Evolutionary conservation across 164 flowering plant species (phyloP), one percentile per base, ranked within the genome.

Genomic region (Chimonanthus salicifolius): DNA sequence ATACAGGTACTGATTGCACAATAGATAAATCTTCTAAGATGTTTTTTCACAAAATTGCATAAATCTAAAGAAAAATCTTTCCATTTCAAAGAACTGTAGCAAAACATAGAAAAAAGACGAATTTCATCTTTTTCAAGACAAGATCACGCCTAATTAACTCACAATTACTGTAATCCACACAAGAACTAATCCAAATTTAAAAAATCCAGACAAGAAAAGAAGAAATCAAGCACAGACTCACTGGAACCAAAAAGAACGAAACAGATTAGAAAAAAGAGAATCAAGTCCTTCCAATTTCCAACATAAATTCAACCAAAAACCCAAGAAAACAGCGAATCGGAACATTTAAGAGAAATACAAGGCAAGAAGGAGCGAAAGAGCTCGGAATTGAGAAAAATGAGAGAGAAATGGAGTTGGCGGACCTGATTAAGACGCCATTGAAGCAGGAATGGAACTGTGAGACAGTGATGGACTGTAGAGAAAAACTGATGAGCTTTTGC

Each of bases 361-460:
- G 3, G 45, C 47, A 5, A 4, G n/a, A 44, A 66, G 11, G 6
- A 65, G 47, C 47, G 68, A 65, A 65, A 44, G 43, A 47, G 44
- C 16, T 3, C 8, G 11, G 47, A 44, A 65, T 43, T 65, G 47
- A 47, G 13, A 6, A 47, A 65, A 65, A 33, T 15, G 48, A 45
- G 15, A 66, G 48, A 66, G 49, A 66, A 44, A 45, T 44, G 4
- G 48, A 44, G 68, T 66, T 66, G 47, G 6, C 48, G 47, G 46
- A 66, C 68, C 68, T 66, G 68, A 66, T 66, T 45, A 66, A 45
- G 48, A 45, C 49, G 18, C 47, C 68, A 66, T 45, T 44, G 68
- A 44, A 44, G 68, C 16, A 44, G 45, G 68, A 66, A 43, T 66
- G 44, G 44, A 63, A 4, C 66, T 21, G 4, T 20, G 44, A 8